Percentiles rank a stretch among this genome's conserved stretches.
These are phyloP conservation scores for Candida ipomoeae DNA, from an alignment of 805 yeast species.

Conservation along the genomic window DNA sequence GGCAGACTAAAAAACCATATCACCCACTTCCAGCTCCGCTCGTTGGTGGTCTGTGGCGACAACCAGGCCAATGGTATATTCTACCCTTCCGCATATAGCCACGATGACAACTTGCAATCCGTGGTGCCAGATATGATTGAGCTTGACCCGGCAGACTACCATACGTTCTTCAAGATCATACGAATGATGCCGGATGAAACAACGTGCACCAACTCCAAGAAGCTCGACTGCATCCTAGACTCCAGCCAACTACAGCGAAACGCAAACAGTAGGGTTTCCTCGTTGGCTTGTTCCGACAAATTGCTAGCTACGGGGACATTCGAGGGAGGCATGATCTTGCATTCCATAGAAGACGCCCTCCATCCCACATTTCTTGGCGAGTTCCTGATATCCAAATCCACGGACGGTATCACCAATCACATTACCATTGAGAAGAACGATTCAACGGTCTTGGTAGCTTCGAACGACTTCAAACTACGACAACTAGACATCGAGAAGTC, in stretches of 20 bases:
- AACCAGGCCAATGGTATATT: slow-evolving; percentile 33
- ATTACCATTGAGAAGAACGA: slow-evolving; percentile 31
- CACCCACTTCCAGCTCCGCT: slow-evolving; percentile 56
- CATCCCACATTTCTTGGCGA: slow-evolving; percentile 25
- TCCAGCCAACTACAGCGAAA: slow-evolving; percentile 26
- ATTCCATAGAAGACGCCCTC: slow-evolving; percentile 28
- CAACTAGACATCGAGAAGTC: slow-evolving; percentile 32
- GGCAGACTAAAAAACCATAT: slow-evolving; percentile 45
- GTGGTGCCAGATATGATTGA: slow-evolving; percentile 18
- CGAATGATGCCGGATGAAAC: slow-evolving; percentile 30
- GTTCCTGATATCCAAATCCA: slow-evolving; percentile 36
- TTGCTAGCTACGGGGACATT: slow-evolving; percentile 51
- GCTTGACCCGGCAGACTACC: slow-evolving; percentile 17
- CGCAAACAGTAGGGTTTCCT: slow-evolving; percentile 42
- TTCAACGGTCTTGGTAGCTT: slow-evolving; percentile 40
- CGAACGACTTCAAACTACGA: slow-evolving; percentile 47
- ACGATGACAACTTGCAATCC: slow-evolving; percentile 26
- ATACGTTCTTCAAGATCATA: slow-evolving; percentile 33
- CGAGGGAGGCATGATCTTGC: slow-evolving; percentile 45
- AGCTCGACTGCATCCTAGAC: slow-evolving; percentile 38
- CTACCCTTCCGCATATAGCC: slow-evolving; percentile 36
- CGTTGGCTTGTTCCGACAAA: slow-evolving; percentile 41
- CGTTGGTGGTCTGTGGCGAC: slow-evolving; percentile 41
- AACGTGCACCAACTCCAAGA: slow-evolving; percentile 16
- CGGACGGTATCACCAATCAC: slow-evolving; percentile 53